phyloP scores from a whole-genome alignment of 2,329 filamentous ascomycete species.

The Penicillium sp. region DNA sequence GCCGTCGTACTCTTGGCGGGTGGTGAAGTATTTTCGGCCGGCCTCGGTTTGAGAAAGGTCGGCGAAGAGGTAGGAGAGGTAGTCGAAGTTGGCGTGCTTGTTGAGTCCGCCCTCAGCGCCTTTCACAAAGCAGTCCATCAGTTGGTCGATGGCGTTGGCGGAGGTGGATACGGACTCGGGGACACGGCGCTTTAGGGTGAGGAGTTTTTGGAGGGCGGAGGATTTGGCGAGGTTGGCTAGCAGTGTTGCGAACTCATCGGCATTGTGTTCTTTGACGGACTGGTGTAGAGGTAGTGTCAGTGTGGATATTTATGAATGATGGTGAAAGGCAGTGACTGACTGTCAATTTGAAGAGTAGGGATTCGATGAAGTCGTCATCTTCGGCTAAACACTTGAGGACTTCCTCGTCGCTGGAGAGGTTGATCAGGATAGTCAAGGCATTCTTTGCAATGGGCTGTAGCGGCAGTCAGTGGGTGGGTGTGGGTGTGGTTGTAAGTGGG shows the following conservation, averaged over 20 bases:
- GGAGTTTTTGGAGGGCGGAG: conserved; percentile 70
- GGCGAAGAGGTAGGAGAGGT: conserved; percentile 91
- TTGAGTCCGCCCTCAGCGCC: conserved; percentile 83
- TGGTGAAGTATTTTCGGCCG: conserved; percentile 75
- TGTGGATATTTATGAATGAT: no score
- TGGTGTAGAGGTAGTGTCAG: conserved; percentile 12
- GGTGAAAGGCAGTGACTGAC: conserved; percentile 58
- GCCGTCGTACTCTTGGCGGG: conserved; percentile 73
- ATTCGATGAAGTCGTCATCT: conserved; percentile 81
- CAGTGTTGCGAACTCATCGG: conserved; percentile 86
- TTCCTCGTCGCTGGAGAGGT: conserved; percentile 83
- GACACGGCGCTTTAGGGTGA: conserved; percentile 68
- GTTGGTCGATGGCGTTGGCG: conserved; percentile 78
- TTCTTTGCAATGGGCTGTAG: conserved; percentile 84
- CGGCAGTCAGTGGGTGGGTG: neutral
- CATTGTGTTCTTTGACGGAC: conserved; percentile 71
- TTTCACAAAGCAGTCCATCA: conserved; percentile 96
- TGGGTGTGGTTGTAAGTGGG: neutral
- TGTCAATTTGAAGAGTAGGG: conserved; percentile 72
- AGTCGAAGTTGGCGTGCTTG: conserved; percentile 84
- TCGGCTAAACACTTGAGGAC: conserved; percentile 72
- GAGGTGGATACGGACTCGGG: conserved; percentile 74
- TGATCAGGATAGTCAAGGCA: conserved; percentile 75
- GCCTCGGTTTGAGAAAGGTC: conserved; percentile 83
- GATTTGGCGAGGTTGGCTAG: conserved; percentile 89